Evolutionary conservation across 2,329 filamentous ascomycete genomes (phyloP), one percentile per base, ranked within the genome.

Genomic region (Venturia nashicola): DNA sequence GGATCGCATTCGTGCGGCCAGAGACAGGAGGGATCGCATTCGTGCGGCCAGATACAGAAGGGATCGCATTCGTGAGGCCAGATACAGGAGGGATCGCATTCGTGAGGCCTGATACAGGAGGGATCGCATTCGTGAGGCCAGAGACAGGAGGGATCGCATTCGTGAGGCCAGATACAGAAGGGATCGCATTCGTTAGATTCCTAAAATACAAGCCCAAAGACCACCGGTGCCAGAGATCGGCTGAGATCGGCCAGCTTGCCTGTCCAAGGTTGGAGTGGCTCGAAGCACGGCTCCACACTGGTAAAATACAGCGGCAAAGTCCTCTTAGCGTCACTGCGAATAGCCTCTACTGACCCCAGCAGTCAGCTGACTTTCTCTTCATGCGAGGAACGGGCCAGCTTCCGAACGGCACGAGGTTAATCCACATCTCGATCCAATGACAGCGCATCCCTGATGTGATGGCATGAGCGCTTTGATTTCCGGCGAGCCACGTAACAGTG

Each of bases 401-500:
- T 48, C 44, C 51, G 20, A 36, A 14, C 51, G 48, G 48, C 6
- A 54, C 23, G 48, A 9, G n/a, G 32, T 36, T 9, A 23, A 57
- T 57, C 51, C 51, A 57, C 51, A 57, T 7, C 14, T 57, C 16
- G 16, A 16, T n/a, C 51, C 51, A 57, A 57, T 57, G 16, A 57
- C 51, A 36, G 51, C 2, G 5, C 51, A 36, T 57, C 51, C 51
- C 36, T 57, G 51, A n/a, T 36, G 51, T 57, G 51, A 36, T 57
- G 27, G 16, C 51, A 57, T 57, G 51, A 36, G 32, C 51, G 51
- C 51, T 57, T 57, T 57, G 51, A 16, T 57, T 57, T n/a, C 51
- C 51, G 51, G 27, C 32, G 51, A 57, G 51, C 51, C 51, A 57
- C 51, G 51, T 57, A 57, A 57, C 32, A 57, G 5, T 36, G 51